Conservation (phyloP, 2,329 filamentous ascomycete species). For the Pyrenophora graminea region DNA sequence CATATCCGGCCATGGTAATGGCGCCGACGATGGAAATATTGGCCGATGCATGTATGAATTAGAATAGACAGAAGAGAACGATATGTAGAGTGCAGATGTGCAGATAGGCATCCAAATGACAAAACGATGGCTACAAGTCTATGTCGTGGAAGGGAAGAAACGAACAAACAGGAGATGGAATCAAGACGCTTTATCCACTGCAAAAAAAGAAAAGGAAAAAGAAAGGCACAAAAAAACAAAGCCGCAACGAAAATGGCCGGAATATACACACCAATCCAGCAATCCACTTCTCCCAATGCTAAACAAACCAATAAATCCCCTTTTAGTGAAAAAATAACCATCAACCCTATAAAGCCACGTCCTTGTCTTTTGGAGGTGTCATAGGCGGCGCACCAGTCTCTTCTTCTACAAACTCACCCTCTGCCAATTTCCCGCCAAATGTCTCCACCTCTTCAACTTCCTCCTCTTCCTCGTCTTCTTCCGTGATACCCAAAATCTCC, state of each 20-base stretch:
- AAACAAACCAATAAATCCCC: neutral
- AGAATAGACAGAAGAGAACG: neutral
- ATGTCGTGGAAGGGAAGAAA: neutral
- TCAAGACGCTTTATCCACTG: too few species aligned
- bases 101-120: too few species aligned
- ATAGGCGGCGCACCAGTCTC: constrained; percentile 5
- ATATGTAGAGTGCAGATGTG: neutral
- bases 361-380: constrained; percentile 10
- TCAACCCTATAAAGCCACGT: neutral
- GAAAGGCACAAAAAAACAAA: neutral
- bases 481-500: constrained; percentile 68
- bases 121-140: neutral
- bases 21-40: too few species aligned
- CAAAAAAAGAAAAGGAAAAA: neutral
- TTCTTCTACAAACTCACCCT: constrained; percentile 41
- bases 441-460: constrained; percentile 62
- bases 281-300: neutral
- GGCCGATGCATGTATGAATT: too few species aligned
- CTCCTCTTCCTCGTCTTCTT: constrained; percentile 53
- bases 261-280: neutral
- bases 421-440: constrained; percentile 57
- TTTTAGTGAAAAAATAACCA: neutral
- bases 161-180: neutral
- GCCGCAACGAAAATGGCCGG: neutral
- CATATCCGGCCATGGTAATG: too few species aligned